A percentile compares a stretch with the other conserved stretches of the same genome.
phyloP scores from a whole-genome alignment of 352 stramenopile genomes.

The Pythium angustatum region DNA sequence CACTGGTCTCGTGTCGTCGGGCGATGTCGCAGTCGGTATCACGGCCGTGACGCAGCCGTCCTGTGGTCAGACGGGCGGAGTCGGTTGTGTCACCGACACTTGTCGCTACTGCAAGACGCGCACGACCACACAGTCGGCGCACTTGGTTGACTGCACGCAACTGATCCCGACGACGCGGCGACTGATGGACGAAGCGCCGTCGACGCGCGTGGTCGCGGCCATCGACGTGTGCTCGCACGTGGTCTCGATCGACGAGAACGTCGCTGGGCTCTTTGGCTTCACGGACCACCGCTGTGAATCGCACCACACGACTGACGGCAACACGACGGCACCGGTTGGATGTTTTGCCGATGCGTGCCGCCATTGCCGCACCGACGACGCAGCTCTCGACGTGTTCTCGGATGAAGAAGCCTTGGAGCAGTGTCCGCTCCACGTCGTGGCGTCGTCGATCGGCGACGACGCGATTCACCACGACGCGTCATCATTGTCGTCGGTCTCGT shows the following conservation, averaged over 20 bases:
- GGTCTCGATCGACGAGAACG: conserved; percentile 23
- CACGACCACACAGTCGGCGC: conserved; percentile 15
- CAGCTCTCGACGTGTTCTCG: conserved; percentile 3
- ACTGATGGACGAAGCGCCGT: not conserved
- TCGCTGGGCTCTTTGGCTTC: conserved; percentile 20
- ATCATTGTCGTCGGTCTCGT: not conserved
- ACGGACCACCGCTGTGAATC: conserved; percentile 9
- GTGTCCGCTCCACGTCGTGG: conserved; percentile 15
- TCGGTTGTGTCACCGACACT: conserved; percentile 30
- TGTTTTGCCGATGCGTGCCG: conserved; percentile 22
- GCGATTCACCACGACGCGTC: not conserved
- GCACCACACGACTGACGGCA: too few relatives aligned
- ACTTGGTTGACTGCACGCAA: conserved; percentile 19
- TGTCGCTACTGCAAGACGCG: conserved; percentile 37
- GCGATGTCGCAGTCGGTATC: conserved; percentile 26
- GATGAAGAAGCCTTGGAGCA: conserved; percentile 1
- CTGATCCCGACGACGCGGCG: conserved; percentile 1
- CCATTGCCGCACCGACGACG: conserved; percentile 20
- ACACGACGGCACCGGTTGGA: not conserved
- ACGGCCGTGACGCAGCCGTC: conserved; percentile 18
- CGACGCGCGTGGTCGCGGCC: conserved; percentile 2
- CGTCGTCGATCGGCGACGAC: conserved; percentile 14
- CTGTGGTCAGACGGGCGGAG: conserved; percentile 18
- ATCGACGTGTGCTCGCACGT: conserved; percentile 20
- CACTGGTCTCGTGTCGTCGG: conserved; percentile 8